phyloP scores from a whole-genome alignment of 2,329 filamentous ascomycete genomes.

The Claviceps sorghi region DNA sequence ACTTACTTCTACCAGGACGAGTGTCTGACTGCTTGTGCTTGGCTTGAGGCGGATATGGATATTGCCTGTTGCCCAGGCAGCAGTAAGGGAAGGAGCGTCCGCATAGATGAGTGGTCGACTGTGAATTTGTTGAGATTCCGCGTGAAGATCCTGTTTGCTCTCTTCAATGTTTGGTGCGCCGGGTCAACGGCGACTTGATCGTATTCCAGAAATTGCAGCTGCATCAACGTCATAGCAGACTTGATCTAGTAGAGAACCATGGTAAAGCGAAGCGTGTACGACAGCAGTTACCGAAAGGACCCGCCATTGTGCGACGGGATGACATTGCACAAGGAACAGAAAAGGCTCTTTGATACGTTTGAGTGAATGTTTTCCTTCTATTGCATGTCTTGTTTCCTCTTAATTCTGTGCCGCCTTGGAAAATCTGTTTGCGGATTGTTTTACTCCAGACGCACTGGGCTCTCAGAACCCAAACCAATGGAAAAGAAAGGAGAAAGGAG shows the following conservation, averaged over 20 bases:
- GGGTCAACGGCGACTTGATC: background rate
- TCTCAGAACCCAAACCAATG: too few relatives aligned
- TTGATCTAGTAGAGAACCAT: background rate
- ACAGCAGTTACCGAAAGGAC: background rate
- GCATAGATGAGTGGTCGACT: background rate
- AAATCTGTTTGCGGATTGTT: too few relatives aligned
- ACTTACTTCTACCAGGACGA: background rate
- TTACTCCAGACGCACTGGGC: too few relatives aligned
- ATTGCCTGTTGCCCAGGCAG: background rate
- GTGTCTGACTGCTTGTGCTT: background rate
- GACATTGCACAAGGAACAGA: background rate
- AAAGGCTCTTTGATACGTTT: background rate
- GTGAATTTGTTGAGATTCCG: background rate
- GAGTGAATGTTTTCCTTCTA: background rate
- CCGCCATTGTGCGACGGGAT: background rate
- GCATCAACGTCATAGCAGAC: background rate
- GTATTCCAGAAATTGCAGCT: background rate
- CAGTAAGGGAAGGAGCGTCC: background rate
- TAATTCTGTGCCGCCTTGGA: too few relatives aligned
- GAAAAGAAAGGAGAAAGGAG: too few relatives aligned
- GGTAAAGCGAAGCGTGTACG: background rate
- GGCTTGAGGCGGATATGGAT: too few relatives aligned
- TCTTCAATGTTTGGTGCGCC: background rate
- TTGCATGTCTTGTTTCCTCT: background rate
- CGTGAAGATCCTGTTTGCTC: background rate